Conservation (phyloP, 2,329 filamentous ascomycete species). For the Tolypocladium ovalisporum region DNA sequence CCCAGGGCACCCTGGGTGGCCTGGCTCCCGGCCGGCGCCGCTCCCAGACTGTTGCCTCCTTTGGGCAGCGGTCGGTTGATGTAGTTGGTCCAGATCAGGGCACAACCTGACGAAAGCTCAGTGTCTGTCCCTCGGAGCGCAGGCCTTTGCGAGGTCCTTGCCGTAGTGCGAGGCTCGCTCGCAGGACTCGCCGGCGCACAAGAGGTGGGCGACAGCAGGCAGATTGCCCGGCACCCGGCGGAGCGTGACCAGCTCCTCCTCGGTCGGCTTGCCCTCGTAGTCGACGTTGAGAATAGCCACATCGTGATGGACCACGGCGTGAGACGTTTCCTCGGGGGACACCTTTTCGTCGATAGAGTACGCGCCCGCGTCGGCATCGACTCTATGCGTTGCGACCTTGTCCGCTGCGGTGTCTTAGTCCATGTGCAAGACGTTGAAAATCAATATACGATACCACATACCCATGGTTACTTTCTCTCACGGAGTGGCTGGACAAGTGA, state of each 20-base stretch:
- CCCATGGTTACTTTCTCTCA: neutral
- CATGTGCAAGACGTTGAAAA: neutral
- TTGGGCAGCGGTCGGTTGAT: slow-evolving; percentile 48
- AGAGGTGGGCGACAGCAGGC: slow-evolving; percentile 40
- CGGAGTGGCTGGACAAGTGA: neutral
- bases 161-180: slow-evolving; percentile 53
- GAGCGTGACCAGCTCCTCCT: slow-evolving; percentile 40
- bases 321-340: neutral
- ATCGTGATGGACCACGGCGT: neutral
- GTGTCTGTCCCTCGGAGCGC: too few relatives aligned
- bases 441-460: neutral
- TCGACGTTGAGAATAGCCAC: slow-evolving; percentile 7
- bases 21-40: slow-evolving; percentile 26
- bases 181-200: slow-evolving; percentile 49
- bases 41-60: slow-evolving; percentile 34
- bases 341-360: neutral
- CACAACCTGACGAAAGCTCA: slow-evolving; percentile 6
- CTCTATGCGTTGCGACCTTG: neutral
- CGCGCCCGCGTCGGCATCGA: neutral
- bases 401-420: neutral
- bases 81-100: slow-evolving; percentile 36
- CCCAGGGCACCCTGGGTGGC: slow-evolving; percentile 47
- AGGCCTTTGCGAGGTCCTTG: slow-evolving; percentile 11
- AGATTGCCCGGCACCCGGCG: slow-evolving; percentile 41
- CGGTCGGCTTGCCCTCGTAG: slow-evolving; percentile 34